phyloP scores from a whole-genome alignment of 495 filamentous ascomycete species.

The Penicillium flavigenum region DNA sequence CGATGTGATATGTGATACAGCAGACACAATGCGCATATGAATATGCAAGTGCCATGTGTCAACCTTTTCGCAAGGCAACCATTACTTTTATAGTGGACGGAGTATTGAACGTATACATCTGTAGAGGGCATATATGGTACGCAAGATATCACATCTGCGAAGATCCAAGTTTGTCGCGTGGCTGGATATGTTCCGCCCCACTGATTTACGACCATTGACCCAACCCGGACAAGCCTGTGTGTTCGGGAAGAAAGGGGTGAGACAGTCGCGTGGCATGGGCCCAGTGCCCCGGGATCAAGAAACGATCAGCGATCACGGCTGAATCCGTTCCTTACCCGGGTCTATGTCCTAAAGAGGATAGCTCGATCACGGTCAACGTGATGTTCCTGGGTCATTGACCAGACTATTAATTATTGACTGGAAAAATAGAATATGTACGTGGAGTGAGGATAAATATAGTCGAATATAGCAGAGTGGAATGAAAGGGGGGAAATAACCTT shows the following conservation, averaged over 20 bases:
- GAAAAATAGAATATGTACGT: background rate
- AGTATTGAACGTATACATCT: background rate
- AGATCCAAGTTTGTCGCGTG: conserved; percentile 5
- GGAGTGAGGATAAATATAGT: background rate
- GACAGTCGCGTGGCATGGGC: conserved; percentile 14
- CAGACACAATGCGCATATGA: conserved; percentile 2
- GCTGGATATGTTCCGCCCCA: conserved; percentile 7
- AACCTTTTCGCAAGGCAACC: conserved; percentile 14
- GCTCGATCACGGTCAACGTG: background rate
- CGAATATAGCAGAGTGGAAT: background rate
- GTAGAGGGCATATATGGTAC: background rate
- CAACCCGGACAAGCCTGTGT: background rate
- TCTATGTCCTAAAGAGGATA: conserved; percentile 16
- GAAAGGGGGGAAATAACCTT: background rate
- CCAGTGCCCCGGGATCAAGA: conserved; percentile 12
- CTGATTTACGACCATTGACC: conserved; percentile 12
- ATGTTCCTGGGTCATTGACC: conserved; percentile 1
- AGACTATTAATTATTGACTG: conserved; percentile 3
- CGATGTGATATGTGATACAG: conserved; percentile 21
- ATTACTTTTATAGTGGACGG: background rate
- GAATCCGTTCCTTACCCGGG: conserved; percentile 15
- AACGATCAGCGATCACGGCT: conserved; percentile 15
- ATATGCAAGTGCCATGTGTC: conserved; percentile 35
- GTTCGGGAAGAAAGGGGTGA: conserved; percentile 10
- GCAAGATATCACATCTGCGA: background rate